Evolutionary conservation across 768 basidiomycete species (phyloP).

Genomic region (Mycena rebaudengoi): DNA sequence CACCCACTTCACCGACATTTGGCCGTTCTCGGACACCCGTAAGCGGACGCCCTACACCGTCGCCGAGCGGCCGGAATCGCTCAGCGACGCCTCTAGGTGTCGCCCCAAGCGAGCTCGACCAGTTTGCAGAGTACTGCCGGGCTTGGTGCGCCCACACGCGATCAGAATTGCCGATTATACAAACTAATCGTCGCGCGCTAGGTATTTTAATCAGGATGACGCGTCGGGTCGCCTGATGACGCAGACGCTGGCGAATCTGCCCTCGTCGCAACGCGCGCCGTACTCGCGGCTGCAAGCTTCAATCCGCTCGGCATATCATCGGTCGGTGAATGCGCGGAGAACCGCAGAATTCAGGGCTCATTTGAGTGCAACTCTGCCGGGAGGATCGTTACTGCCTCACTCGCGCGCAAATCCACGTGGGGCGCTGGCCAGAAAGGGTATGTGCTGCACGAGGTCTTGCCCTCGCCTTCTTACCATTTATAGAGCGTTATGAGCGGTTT

Average conservation of each 20-base stretch:
- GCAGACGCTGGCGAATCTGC: slow-evolving; percentile 80
- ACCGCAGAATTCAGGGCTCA: slow-evolving; percentile 90
- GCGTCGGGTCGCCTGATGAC: slow-evolving; percentile 83
- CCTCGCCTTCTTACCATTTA: slow-evolving; percentile 1
- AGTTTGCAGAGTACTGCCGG: slow-evolving; percentile 79
- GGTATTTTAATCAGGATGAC: slow-evolving; percentile 88
- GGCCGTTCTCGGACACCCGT: slow-evolving; percentile 58
- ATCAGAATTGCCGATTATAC: too few species aligned
- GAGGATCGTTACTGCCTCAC: slow-evolving; percentile 81
- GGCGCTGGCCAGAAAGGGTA: slow-evolving; percentile 73
- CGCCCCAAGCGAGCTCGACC: slow-evolving; percentile 74
- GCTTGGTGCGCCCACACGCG: slow-evolving; percentile 85
- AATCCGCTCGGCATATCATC: slow-evolving; percentile 86
- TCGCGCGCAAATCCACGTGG: slow-evolving; percentile 73
- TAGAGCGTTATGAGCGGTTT: slow-evolving; percentile 79
- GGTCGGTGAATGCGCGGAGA: slow-evolving; percentile 76
- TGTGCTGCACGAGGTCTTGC: slow-evolving; percentile 8
- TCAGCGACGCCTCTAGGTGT: slow-evolving; percentile 77
- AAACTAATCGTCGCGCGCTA: slow-evolving; percentile 37
- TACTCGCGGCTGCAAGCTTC: slow-evolving; percentile 89
- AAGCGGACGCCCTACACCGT: slow-evolving; percentile 63
- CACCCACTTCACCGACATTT: slow-evolving; percentile 69
- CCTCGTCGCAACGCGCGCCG: slow-evolving; percentile 85
- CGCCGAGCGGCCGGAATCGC: slow-evolving; percentile 66
- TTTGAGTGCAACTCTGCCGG: slow-evolving; percentile 78